These are phyloP conservation scores for Phytophthora foliorum DNA, from an alignment of 352 stramenopile species.

Conservation along the genomic window DNA sequence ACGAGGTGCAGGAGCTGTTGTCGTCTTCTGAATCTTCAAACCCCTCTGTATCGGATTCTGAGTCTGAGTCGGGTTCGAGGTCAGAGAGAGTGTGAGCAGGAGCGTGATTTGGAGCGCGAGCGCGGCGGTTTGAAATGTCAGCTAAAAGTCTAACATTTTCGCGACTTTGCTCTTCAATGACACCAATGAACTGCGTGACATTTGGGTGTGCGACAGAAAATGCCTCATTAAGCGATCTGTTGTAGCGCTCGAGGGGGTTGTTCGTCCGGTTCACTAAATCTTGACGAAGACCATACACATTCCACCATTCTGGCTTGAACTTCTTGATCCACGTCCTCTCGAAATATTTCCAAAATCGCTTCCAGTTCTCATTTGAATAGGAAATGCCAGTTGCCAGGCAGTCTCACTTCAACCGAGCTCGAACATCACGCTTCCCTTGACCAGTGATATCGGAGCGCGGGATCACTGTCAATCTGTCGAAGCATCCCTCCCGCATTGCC, in stretches of 20 bases:
- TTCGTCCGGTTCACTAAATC: not conserved
- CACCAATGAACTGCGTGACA: too few relatives aligned
- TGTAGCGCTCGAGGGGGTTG: not conserved
- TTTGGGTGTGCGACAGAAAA: not conserved
- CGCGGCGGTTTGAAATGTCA: slow-evolving; percentile 17
- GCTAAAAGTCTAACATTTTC: slow-evolving; percentile 4
- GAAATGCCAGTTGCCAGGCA: not conserved
- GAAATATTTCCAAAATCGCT: slow-evolving; percentile 12
- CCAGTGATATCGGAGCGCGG: not conserved
- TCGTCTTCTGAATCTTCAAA: too few relatives aligned
- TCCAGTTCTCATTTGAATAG: slow-evolving; percentile 13
- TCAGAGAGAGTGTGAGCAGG: not conserved
- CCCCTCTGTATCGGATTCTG: not conserved
- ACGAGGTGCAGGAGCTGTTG: too few relatives aligned
- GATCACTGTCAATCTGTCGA: slow-evolving; percentile 8
- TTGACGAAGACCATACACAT: not conserved
- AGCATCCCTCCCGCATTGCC: not conserved
- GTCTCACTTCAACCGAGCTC: slow-evolving; percentile 1
- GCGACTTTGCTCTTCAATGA: slow-evolving; percentile 8
- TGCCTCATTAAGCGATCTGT: not conserved
- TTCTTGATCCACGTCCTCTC: slow-evolving; percentile 18
- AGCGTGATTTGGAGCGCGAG: not conserved
- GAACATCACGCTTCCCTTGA: not conserved
- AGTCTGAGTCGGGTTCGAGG: slow-evolving; percentile 7
- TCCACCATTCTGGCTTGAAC: not conserved